Evolutionary conservation across 2,329 filamentous ascomycete species (phyloP).

Genomic region (Trichocomaceae sp.): DNA sequence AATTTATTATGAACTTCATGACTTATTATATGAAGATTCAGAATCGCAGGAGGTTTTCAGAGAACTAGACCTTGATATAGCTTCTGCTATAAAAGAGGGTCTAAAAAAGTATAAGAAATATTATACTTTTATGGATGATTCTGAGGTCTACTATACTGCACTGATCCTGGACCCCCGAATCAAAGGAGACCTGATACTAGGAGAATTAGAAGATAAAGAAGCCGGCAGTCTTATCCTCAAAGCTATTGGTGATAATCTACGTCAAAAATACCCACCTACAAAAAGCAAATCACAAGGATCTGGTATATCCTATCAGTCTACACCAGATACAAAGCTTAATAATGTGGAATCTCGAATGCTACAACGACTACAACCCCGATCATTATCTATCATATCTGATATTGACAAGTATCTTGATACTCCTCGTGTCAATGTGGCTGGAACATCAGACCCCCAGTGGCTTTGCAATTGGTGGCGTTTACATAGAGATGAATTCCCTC

Average conservation of each 20-base stretch:
- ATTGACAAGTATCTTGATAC: too few species aligned
- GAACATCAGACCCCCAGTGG: conserved; percentile 1
- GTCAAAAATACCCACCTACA: too few species aligned
- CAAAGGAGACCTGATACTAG: conserved; percentile 13
- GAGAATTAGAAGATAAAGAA: too few species aligned
- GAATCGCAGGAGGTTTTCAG: not conserved
- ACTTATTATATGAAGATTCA: conserved; percentile 4
- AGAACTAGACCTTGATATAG: not conserved
- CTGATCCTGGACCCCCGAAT: conserved; percentile 15
- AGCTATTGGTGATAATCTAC: too few species aligned
- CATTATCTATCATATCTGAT: too few species aligned
- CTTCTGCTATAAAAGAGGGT: not conserved
- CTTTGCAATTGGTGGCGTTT: conserved; percentile 12
- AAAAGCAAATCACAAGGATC: too few species aligned
- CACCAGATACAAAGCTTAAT: too few species aligned
- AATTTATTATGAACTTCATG: conserved; percentile 12
- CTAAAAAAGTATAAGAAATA: conserved; percentile 9
- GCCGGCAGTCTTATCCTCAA: too few species aligned
- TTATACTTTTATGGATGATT: conserved; percentile 10
- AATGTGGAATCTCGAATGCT: too few species aligned
- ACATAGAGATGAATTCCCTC: conserved; percentile 9
- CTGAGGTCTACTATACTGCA: conserved; percentile 15
- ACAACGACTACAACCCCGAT: too few species aligned
- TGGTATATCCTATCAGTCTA: too few species aligned
- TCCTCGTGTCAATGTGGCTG: too few species aligned